phyloP scores from a whole-genome alignment of 805 yeast species.

The Hanseniaspora mollemarum region DNA sequence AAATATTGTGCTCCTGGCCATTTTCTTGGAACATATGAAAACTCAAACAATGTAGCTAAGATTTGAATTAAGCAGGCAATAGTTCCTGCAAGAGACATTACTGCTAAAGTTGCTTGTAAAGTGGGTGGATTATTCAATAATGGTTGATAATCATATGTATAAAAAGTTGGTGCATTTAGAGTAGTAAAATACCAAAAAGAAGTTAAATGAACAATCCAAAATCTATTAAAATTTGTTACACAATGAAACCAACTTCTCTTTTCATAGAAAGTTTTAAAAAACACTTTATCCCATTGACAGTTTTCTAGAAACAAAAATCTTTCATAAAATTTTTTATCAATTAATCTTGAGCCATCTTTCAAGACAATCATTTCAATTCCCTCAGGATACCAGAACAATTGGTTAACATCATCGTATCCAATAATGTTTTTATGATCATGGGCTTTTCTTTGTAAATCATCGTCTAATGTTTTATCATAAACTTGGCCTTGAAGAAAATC shows the following conservation, averaged over 20 bases:
- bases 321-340: constrained; percentile 44
- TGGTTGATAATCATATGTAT: constrained; percentile 46
- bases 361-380: constrained; percentile 51
- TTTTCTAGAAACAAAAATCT: constrained; percentile 45
- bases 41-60: constrained; percentile 46
- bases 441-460: constrained; percentile 49
- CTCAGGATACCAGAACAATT: constrained; percentile 69
- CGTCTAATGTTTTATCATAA: constrained; percentile 41
- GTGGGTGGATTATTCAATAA: constrained; percentile 50
- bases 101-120: constrained; percentile 41
- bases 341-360: constrained; percentile 36
- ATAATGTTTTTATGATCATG: constrained; percentile 60
- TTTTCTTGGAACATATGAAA: constrained; percentile 52
- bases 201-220: constrained; percentile 66
- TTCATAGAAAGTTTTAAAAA: constrained; percentile 66
- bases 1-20: constrained; percentile 65
- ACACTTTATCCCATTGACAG: constrained; percentile 55
- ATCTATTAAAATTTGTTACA: constrained; percentile 59
- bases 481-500: constrained; percentile 57
- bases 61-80: constrained; percentile 48
- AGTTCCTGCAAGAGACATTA: constrained; percentile 57
- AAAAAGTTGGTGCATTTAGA: constrained; percentile 56
- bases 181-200: constrained; percentile 69
- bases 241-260: constrained; percentile 68
- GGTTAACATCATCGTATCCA: constrained; percentile 87